Percentiles rank a stretch among this genome's conserved stretches.
phyloP scores from a whole-genome alignment of 345 rosid genomes.

The Iberis pinnata region DNA sequence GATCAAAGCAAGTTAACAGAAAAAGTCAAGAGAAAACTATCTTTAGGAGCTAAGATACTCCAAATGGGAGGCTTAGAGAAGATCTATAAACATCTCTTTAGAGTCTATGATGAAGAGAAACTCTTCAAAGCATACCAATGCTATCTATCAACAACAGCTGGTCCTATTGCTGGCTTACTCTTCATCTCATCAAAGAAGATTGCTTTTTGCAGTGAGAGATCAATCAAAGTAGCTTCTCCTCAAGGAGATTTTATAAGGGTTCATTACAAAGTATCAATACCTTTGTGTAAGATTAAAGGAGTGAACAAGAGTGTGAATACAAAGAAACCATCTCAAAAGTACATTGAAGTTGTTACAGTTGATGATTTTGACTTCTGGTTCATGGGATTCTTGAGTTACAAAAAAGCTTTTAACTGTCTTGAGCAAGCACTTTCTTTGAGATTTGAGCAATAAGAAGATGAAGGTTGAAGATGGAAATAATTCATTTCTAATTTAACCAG shows the following conservation, averaged over 20 bases:
- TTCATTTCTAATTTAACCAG: slow-evolving; percentile 11
- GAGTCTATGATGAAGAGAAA: slow-evolving; percentile 40
- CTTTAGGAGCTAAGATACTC: slow-evolving; percentile 38
- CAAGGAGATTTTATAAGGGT: slow-evolving; percentile 37
- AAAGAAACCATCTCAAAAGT: slow-evolving; percentile 66
- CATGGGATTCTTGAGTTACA: slow-evolving; percentile 69
- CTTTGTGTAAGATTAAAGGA: slow-evolving; percentile 43
- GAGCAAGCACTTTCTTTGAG: slow-evolving; percentile 40
- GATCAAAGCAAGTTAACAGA: slow-evolving; percentile 42
- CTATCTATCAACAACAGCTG: slow-evolving; percentile 49
- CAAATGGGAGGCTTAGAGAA: slow-evolving; percentile 41
- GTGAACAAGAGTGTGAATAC: slow-evolving; percentile 44
- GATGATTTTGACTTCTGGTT: slow-evolving; percentile 89
- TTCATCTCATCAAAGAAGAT: slow-evolving; percentile 40
- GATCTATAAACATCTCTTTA: slow-evolving; percentile 38
- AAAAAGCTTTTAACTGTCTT: slow-evolving; percentile 54
- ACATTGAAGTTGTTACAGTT: slow-evolving; percentile 51
- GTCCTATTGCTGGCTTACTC: slow-evolving; percentile 51
- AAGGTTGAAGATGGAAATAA: slow-evolving; percentile 12
- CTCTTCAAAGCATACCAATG: slow-evolving; percentile 49
- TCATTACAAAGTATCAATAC: slow-evolving; percentile 59
- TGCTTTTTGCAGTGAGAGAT: slow-evolving; percentile 39
- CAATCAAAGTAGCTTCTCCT: slow-evolving; percentile 36
- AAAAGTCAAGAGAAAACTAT: slow-evolving; percentile 39
- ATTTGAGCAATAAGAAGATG: slow-evolving; percentile 9